These are phyloP conservation scores for Hydrangea macrophylla DNA, from an alignment of 148 eudicot species.

Conservation along the genomic window DNA sequence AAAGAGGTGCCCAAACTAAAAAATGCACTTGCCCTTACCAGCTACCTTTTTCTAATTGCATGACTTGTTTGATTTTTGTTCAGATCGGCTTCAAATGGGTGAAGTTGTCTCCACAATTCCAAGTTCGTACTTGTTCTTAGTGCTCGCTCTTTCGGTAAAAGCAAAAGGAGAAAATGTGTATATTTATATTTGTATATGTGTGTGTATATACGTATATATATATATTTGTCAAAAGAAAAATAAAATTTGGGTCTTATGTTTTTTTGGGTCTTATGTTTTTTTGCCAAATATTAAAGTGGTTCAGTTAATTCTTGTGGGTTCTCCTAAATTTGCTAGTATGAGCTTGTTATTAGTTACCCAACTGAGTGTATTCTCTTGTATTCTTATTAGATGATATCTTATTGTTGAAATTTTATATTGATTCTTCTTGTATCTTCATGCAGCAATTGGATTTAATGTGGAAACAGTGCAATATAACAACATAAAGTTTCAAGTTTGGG, in stretches of 20 bases:
- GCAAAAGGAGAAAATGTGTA: no score
- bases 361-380: not conserved
- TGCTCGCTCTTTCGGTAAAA: not conserved
- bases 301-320: not conserved
- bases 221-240: no score
- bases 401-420: not conserved
- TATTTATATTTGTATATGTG: no score
- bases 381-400: not conserved
- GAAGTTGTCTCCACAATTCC: constrained; percentile 99
- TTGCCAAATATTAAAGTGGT: not conserved
- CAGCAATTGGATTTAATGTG: constrained; percentile 98
- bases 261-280: no score
- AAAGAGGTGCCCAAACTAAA: no score
- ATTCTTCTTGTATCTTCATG: constrained; percentile 19
- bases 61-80: constrained; percentile 16
- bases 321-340: not conserved
- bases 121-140: constrained; percentile 50
- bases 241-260: no score
- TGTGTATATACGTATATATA: no score
- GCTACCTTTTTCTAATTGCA: no score
- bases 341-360: not conserved
- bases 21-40: no score
- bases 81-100: constrained; percentile 99
- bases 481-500: constrained; percentile 99
- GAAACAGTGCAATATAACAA: constrained; percentile 96